phyloP scores from a whole-genome alignment of 176 grass and related monocot genomes.

The Pontederia crassipes region DNA sequence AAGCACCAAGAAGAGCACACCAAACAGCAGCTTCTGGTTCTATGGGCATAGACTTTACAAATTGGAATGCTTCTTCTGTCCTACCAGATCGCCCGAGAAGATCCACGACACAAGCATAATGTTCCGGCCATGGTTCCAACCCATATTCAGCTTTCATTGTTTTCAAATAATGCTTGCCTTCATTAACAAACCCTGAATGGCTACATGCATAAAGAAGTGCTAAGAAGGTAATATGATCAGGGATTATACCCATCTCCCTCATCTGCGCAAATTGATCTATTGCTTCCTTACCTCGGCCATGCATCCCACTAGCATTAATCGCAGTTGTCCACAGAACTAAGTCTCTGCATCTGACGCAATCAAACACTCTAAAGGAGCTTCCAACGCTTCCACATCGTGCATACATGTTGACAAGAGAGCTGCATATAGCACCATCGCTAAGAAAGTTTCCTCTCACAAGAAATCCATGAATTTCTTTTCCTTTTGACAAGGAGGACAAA shows the following conservation, averaged over 20 bases:
- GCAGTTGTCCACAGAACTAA: conserved; percentile 66
- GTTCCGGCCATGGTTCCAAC: conserved; percentile 73
- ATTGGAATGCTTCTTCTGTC: conserved; percentile 49
- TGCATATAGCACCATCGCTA: conserved; percentile 33
- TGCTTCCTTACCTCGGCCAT: conserved; percentile 57
- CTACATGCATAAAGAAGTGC: conserved; percentile 70
- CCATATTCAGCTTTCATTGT: conserved; percentile 44
- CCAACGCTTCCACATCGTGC: conserved; percentile 58
- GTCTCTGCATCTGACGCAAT: conserved; percentile 30
- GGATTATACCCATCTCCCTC: conserved; percentile 40
- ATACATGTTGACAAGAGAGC: conserved; percentile 80
- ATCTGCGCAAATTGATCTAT: conserved; percentile 49
- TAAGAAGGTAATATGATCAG: conserved; percentile 74
- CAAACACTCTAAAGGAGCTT: conserved; percentile 40
- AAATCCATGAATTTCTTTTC: conserved; percentile 83
- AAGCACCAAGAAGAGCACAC: conserved; percentile 77
- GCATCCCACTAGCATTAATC: conserved; percentile 78
- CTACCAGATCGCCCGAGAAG: conserved; percentile 64
- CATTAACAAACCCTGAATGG: conserved; percentile 51
- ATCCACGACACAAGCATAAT: conserved; percentile 69
- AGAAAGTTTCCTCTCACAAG: conserved; percentile 45
- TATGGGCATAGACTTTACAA: conserved; percentile 58
- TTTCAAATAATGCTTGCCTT: conserved; percentile 60
- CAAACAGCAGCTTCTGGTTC: conserved; percentile 61
- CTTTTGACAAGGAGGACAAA: conserved; percentile 58